These are phyloP conservation scores for Canariomyces notabilis DNA, from an alignment of 2,329 filamentous ascomycete species.

Conservation along the genomic window DNA sequence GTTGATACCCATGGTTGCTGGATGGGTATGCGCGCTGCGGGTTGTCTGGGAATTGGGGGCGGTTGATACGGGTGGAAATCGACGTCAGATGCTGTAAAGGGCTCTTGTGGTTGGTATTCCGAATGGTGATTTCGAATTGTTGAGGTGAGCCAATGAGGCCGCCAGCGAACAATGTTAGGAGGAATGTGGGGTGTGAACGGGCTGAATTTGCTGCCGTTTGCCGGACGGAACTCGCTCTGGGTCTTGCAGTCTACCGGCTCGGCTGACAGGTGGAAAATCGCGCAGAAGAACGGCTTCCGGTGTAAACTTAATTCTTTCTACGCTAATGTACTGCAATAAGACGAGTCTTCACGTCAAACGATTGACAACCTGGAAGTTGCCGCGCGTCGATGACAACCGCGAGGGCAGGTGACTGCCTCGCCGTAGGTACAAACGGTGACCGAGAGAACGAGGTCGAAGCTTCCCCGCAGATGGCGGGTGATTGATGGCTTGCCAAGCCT, in stretches of 20 bases:
- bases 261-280: neutral
- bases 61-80: neutral
- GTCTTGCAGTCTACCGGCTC: neutral
- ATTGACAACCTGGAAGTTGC: too few species aligned
- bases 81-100: neutral
- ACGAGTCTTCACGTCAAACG: too few species aligned
- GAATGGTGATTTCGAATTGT: neutral
- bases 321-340: too few species aligned
- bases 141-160: neutral
- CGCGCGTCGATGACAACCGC: constrained; percentile 9
- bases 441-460: neutral
- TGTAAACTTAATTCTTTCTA: neutral
- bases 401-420: neutral
- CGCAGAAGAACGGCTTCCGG: neutral
- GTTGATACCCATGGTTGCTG: constrained; percentile 53
- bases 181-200: neutral
- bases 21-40: neutral
- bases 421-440: neutral
- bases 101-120: too few species aligned
- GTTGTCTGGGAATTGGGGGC: neutral
- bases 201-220: neutral
- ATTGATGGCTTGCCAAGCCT: neutral
- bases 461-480: constrained; percentile 4
- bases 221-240: neutral
- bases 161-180: neutral